phyloP scores from a whole-genome alignment of 768 basidiomycete genomes.

The Phlebiopsis flavidoalba region DNA sequence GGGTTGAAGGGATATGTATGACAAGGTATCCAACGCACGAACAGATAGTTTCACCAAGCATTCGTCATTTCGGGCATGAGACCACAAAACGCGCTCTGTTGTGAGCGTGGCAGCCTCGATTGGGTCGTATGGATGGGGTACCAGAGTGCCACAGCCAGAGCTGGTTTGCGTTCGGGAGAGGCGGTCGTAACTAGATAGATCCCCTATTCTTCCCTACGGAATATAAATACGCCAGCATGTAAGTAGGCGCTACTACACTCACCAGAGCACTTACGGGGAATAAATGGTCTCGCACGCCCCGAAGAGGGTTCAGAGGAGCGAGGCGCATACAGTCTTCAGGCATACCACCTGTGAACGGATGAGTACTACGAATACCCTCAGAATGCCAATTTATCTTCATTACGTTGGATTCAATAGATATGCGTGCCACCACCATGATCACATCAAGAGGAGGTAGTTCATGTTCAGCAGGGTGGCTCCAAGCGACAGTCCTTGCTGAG shows the following conservation, averaged over 20 bases:
- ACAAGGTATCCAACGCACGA: conserved; percentile 26
- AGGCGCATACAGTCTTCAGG: conserved; percentile 15
- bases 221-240: background rate
- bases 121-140: conserved; percentile 26
- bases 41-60: conserved; percentile 25
- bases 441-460: conserved; percentile 35
- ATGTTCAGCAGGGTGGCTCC: conserved; percentile 16
- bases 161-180: conserved; percentile 1
- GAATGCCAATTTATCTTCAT: conserved; percentile 1
- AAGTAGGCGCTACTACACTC: background rate
- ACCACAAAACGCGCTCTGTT: conserved; percentile 24
- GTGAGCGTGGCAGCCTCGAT: conserved; percentile 27
- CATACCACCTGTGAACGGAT: conserved; percentile 11
- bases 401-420: conserved; percentile 37
- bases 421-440: conserved; percentile 39
- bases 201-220: conserved; percentile 15
- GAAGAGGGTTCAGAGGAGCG: conserved; percentile 1
- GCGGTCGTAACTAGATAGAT: conserved; percentile 16
- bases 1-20: background rate
- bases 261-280: conserved; percentile 11
- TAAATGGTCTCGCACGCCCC: conserved; percentile 1
- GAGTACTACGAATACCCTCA: conserved; percentile 29
- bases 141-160: conserved; percentile 16
- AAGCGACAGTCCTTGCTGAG: background rate
- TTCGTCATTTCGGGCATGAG: conserved; percentile 31